phyloP scores from a whole-genome alignment of 768 basidiomycete genomes.

The Grammothele lineata region DNA sequence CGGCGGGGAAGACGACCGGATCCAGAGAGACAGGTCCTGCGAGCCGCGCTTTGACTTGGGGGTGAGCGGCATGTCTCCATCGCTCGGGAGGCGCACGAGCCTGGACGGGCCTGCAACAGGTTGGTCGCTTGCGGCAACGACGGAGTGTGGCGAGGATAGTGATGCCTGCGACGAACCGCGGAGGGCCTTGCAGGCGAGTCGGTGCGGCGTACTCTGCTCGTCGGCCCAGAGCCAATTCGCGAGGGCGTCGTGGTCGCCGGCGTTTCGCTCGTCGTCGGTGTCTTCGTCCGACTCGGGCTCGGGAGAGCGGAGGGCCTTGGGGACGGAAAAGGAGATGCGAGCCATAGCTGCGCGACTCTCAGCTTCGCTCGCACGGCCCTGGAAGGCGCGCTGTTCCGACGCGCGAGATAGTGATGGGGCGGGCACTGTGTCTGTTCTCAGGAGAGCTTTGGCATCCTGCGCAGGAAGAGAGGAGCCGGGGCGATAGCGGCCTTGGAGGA shows the following conservation, averaged over 20 bases:
- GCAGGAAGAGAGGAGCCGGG: no score
- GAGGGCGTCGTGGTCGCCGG: conserved; percentile 48
- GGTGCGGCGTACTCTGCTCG: conserved; percentile 28
- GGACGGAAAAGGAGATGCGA: conserved; percentile 22
- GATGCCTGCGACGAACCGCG: no score
- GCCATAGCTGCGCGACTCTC: conserved; percentile 17
- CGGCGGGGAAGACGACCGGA: conserved; percentile 9
- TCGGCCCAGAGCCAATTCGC: conserved; percentile 54
- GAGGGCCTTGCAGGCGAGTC: no score
- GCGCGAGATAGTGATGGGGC: neutral
- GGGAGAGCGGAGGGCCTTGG: conserved; percentile 16
- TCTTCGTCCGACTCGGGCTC: conserved; percentile 41
- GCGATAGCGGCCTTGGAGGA: conserved; percentile 14
- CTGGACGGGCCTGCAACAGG: conserved; percentile 6
- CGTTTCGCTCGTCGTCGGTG: conserved; percentile 35
- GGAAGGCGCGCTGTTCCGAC: neutral
- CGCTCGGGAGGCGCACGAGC: neutral
- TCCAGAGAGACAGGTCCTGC: conserved; percentile 10
- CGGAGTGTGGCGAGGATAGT: conserved; percentile 3
- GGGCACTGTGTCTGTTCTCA: neutral
- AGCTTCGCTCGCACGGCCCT: conserved; percentile 16
- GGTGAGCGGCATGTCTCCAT: conserved; percentile 3
- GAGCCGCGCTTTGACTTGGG: conserved; percentile 7
- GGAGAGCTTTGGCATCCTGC: no score
- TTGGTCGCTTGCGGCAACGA: neutral